Evolutionary conservation across 108 stramenopile genomes (phyloP).

Genomic region (Cafeteria roenbergensis): DNA sequence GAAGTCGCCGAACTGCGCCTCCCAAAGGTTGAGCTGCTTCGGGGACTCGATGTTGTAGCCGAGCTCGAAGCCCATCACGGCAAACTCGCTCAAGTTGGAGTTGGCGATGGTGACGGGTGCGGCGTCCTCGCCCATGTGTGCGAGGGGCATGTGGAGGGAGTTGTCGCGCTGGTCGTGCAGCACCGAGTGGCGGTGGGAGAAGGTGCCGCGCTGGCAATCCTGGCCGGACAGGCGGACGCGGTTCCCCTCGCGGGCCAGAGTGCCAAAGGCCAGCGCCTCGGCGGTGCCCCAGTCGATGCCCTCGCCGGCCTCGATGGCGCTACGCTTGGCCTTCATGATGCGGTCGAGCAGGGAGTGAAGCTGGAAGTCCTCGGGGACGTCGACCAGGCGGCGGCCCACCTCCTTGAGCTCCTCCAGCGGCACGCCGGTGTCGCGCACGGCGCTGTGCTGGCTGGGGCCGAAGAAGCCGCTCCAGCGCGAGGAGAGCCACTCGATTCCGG

Average conservation of each 20-base stretch:
- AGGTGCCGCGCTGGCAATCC: constrained; percentile 92
- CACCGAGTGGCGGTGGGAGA: constrained; percentile 87
- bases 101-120: constrained; percentile 73
- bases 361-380: constrained; percentile 71
- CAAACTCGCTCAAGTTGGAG: constrained; percentile 87
- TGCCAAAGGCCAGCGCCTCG: constrained; percentile 92
- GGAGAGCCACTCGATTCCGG: constrained; percentile 66
- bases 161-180: constrained; percentile 73
- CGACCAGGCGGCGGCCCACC: constrained; percentile 62
- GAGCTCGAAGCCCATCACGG: constrained; percentile 92
- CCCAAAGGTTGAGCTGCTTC: constrained; percentile 85
- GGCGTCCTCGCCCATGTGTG: constrained; percentile 62
- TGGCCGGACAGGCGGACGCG: constrained; percentile 93
- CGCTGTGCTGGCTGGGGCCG: constrained; percentile 64
- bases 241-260: constrained; percentile 84
- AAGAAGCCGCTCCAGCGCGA: constrained; percentile 85
- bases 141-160: constrained; percentile 66
- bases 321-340: constrained; percentile 64
- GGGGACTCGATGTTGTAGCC: constrained; percentile 93
- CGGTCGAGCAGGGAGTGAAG: constrained; percentile 79
- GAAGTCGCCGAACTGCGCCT: constrained; percentile 99
- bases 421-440: constrained; percentile 67
- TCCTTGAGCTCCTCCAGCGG: constrained; percentile 59
- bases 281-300: constrained; percentile 96
- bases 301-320: constrained; percentile 63